Conservation (phyloP, 805 yeast species). For the Wickerhamiella qilinensis region DNA sequence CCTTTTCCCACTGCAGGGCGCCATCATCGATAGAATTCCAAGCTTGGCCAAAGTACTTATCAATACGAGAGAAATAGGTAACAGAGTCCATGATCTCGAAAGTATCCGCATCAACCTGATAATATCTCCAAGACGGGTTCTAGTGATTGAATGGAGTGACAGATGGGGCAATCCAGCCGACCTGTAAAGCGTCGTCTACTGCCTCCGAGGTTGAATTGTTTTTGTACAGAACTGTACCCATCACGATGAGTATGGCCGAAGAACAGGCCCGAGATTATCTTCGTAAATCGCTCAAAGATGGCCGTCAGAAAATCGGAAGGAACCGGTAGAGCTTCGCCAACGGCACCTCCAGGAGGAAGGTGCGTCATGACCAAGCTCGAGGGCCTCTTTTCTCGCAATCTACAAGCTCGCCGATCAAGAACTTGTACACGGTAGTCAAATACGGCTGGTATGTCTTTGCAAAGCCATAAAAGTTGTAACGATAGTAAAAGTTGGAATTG, state of each 20-base stretch:
- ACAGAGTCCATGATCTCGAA: conserved; percentile 41
- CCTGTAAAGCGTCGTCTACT: conserved; percentile 32
- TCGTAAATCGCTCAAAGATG: conserved; percentile 47
- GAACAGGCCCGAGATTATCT: conserved; percentile 51
- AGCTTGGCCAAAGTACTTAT: conserved; percentile 28
- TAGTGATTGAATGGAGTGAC: conserved; percentile 43
- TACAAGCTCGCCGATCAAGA: conserved; percentile 43
- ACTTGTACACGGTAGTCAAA: conserved; percentile 45
- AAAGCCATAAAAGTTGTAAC: conserved; percentile 42
- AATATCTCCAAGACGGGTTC: conserved; percentile 62
- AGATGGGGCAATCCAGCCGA: conserved; percentile 53
- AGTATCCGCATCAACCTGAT: conserved; percentile 44
- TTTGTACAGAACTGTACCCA: conserved; percentile 45
- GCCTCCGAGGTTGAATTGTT: conserved; percentile 29
- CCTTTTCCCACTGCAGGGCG: conserved; percentile 42
- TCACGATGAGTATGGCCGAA: conserved; percentile 61
- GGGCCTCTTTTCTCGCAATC: conserved; percentile 41
- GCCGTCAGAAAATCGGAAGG: conserved; percentile 39
- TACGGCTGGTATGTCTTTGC: conserved; percentile 37
- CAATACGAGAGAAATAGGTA: conserved; percentile 44
- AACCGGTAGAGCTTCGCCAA: conserved; percentile 45
- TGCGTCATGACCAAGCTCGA: conserved; percentile 64
- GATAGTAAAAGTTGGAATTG: conserved; percentile 55
- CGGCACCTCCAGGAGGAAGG: conserved; percentile 36
- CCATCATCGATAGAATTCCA: conserved; percentile 29